A percentile compares a stretch with the other conserved stretches of the same genome.
Evolutionary conservation across 768 basidiomycete species (phyloP).

Genomic region (Rhodotorula paludigena): DNA sequence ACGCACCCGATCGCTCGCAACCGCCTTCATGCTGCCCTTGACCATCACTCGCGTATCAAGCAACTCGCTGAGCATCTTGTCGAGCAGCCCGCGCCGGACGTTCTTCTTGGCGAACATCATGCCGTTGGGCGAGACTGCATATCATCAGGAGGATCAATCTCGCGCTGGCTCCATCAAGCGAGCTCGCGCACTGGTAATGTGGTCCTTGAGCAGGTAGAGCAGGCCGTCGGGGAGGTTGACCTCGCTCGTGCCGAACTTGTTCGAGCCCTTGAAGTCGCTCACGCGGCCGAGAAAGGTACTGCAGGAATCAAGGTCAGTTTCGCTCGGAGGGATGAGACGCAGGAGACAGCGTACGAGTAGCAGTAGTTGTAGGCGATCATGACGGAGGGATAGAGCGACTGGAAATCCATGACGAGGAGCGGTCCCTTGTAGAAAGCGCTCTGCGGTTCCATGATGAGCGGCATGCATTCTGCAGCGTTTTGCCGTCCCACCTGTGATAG

Average conservation of each 20-base stretch:
- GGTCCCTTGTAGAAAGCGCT: constrained; percentile 92
- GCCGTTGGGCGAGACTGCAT: constrained; percentile 84
- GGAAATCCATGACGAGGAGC: constrained; percentile 89
- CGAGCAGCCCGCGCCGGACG: constrained; percentile 76
- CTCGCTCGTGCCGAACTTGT: constrained; percentile 77
- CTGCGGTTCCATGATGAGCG: constrained; percentile 87
- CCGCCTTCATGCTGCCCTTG: constrained; percentile 87
- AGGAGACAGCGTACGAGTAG: constrained; percentile 34
- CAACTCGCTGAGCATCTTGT: constrained; percentile 85
- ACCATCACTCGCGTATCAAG: constrained; percentile 96
- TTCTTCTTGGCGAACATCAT: constrained; percentile 84
- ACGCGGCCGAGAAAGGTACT: constrained; percentile 92
- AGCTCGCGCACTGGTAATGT: constrained; percentile 71
- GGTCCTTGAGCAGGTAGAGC: constrained; percentile 64
- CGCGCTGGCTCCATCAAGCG: too few relatives aligned
- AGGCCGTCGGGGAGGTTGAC: constrained; percentile 64
- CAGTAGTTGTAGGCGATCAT: constrained; percentile 98
- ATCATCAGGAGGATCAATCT: not conserved
- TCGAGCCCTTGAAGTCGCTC: constrained; percentile 74
- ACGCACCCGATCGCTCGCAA: constrained; percentile 65
- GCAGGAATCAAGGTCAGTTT: not conserved
- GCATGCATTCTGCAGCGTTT: constrained; percentile 87
- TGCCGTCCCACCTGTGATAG: constrained; percentile 75
- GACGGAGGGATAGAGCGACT: constrained; percentile 89
- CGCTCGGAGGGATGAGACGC: not conserved